phyloP scores from a whole-genome alignment of 2,329 filamentous ascomycete genomes.

The Ophiocordyceps robertsii region DNA sequence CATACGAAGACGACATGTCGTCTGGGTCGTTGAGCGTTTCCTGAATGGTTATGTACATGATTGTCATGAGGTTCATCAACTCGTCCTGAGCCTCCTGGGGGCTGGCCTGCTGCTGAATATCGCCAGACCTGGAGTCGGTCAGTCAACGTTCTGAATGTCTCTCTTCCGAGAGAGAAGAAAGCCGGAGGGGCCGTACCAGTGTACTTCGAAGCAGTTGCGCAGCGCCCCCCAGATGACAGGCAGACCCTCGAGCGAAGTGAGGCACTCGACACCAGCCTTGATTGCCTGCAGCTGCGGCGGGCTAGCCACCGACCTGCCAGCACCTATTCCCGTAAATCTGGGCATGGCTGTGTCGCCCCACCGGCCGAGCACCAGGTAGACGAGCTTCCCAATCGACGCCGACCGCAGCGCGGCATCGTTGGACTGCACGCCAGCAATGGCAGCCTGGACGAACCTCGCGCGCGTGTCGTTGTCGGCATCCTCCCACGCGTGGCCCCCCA shows the following conservation, averaged over 20 bases:
- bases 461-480: conserved; percentile 44
- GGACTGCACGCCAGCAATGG: conserved; percentile 30
- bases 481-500: conserved; percentile 41
- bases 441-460: conserved; percentile 40
- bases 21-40: conserved; percentile 37
- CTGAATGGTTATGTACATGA: conserved; percentile 48
- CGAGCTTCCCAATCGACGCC: conserved; percentile 41
- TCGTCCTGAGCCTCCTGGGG: conserved; percentile 44
- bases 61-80: conserved; percentile 48
- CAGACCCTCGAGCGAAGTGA: conserved; percentile 37
- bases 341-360: conserved; percentile 55
- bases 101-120: conserved; percentile 27
- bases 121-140: conserved; percentile 28
- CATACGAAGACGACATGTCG: conserved; percentile 30
- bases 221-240: conserved; percentile 37
- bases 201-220: conserved; percentile 33
- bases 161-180: too few species aligned
- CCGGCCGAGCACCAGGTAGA: conserved; percentile 52
- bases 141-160: conserved; percentile 8
- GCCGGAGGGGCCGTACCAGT: conserved; percentile 32
- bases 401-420: conserved; percentile 34
- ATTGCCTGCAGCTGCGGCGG: conserved; percentile 46
- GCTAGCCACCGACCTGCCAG: conserved; percentile 37
- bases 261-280: conserved; percentile 35
- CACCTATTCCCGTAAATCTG: conserved; percentile 21